Evolutionary conservation across 805 yeast species (phyloP), one percentile per base, ranked within the genome.

Genomic region (Ogataea allantospora): DNA sequence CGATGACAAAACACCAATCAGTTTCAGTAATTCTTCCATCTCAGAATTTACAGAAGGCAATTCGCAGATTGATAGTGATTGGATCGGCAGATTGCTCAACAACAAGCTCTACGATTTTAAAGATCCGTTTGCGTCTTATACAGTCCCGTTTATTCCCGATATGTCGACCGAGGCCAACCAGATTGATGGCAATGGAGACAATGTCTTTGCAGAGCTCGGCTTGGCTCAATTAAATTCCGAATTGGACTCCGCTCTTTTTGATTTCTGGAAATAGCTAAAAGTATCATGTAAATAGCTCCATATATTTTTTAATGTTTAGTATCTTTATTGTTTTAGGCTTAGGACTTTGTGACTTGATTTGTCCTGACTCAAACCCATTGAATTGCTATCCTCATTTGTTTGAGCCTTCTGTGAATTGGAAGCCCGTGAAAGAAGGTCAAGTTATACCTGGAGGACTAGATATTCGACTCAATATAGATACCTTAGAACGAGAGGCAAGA

Each of bases 391-490:
- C 86, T 1, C 62, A 62, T 28, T 44, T 73, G 2, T 88, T 88
- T 54, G 74, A 61, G 25, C 84, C 96, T 1, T 61, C 79, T 0
- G 44, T 55, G 1, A 76, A 83, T 46, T 89, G 96, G 95, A 78
- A 80, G 62, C 54, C 55, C 2, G 74, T 89, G 5, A 68, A 63
- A 48, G 80, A 75, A 32, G 88, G 80, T n/a, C 96, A 87, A 53
- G 70, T 73, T 6, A 70, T 89, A 3, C 95, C 96, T 0, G 75
- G 75, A 6, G 98, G 97, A 0, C 61, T 85, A 22, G 89, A 85
- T 58, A 77, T 88, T 9, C 69, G 86, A 47, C 51, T 89, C 48
- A 81, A 87, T 56, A 62, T 88, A 40, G 86, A 81, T n/a, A 79
- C 88, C 0, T 80, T 83, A 13, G 59, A 63, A 18, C 77, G 73